A percentile compares a stretch with the other conserved stretches of the same genome.
Evolutionary conservation across 495 filamentous ascomycete species (phyloP).

Genomic region (Penicillium manginii): DNA sequence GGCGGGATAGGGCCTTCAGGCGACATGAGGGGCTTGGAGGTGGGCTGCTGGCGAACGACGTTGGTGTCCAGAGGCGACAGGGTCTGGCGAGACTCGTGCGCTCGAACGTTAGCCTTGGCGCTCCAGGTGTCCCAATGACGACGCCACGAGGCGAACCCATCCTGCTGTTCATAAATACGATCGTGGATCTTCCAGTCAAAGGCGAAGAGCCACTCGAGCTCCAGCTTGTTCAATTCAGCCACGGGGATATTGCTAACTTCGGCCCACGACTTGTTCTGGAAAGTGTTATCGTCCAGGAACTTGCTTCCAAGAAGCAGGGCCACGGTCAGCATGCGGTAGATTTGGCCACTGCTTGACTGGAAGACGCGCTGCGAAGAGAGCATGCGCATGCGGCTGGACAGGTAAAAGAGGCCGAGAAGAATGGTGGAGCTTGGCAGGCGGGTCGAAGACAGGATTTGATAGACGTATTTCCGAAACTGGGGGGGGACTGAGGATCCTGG

Average conservation of each 20-base stretch:
- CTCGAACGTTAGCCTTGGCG: conserved; percentile 59
- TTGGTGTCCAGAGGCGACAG: conserved; percentile 76
- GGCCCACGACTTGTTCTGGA: conserved; percentile 98
- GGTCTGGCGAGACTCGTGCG: conserved; percentile 56
- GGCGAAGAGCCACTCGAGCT: conserved; percentile 86
- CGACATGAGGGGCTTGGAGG: conserved; percentile 52
- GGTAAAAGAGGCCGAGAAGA: conserved; percentile 86
- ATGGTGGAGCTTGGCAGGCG: conserved; percentile 95
- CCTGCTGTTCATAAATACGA: conserved; percentile 75
- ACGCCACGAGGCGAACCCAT: conserved; percentile 81
- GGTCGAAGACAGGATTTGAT: conserved; percentile 91
- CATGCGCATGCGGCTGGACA: conserved; percentile 79
- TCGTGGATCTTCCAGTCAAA: conserved; percentile 90
- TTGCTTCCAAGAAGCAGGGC: conserved; percentile 92
- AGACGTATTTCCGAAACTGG: conserved; percentile 92
- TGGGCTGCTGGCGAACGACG: conserved; percentile 45
- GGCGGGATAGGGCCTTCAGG: conserved; percentile 53
- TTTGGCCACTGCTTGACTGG: conserved; percentile 66
- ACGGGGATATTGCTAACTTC: conserved; percentile 95
- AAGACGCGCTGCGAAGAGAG: conserved; percentile 62
- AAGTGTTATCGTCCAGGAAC: conserved; percentile 98
- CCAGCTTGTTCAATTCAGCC: conserved; percentile 82
- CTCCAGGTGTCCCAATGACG: conserved; percentile 84
- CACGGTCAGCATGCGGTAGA: conserved; percentile 91
- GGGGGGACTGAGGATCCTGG: conserved; percentile 68